Percentiles rank a stretch among this genome's conserved stretches.
Evolutionary conservation across 306 rosid species (phyloP).

Genomic region (Sesbania bispinosa): DNA sequence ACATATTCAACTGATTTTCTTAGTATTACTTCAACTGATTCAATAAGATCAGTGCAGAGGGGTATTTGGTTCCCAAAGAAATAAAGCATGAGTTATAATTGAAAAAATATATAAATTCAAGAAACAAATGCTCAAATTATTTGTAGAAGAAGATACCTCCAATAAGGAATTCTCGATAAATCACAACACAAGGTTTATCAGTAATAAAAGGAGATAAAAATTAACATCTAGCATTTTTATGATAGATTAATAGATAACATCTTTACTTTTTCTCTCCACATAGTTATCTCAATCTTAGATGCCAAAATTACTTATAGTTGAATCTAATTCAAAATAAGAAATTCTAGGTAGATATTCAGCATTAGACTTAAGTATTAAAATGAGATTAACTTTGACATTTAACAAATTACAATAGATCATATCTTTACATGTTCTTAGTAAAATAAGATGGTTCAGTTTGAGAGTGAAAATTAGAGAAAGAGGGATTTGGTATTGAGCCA

Average conservation of each 20-base stretch:
- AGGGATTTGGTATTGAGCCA: too few species aligned
- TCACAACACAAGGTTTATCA: background rate
- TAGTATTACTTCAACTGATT: background rate
- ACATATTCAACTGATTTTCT: too few species aligned
- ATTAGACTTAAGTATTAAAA: background rate
- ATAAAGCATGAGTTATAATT: background rate
- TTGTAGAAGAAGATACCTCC: background rate
- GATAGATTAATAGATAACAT: too few species aligned
- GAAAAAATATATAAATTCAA: background rate
- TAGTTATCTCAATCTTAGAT: too few species aligned
- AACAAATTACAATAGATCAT: background rate
- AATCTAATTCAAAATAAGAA: too few species aligned
- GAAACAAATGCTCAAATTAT: background rate
- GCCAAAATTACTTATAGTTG: too few species aligned
- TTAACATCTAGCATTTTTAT: background rate
- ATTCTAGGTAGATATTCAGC: background rate
- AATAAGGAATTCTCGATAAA: background rate
- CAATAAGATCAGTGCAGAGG: background rate
- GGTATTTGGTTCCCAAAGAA: constrained; percentile 1
- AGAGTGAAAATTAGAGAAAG: too few species aligned
- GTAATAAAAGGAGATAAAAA: background rate
- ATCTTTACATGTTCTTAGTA: background rate
- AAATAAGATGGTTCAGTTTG: too few species aligned
- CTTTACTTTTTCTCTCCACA: too few species aligned
- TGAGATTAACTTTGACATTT: background rate